Evolutionary conservation across 441 rosid genomes (phyloP), one percentile per base, ranked within the genome.

Genomic region (Pelargonium hybrid): DNA sequence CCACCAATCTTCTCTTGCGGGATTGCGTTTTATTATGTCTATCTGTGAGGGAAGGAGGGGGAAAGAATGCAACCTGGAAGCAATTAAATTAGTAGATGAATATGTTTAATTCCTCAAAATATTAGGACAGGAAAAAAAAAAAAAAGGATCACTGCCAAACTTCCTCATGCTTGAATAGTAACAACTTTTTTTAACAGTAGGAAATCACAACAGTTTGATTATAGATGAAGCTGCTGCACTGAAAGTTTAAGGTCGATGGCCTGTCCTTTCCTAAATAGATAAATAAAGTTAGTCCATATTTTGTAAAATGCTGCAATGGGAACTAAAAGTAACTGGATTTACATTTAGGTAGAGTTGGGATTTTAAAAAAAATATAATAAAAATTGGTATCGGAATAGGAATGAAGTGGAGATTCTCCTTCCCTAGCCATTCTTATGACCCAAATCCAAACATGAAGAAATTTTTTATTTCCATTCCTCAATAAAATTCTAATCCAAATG

Each of bases 1-100:
- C 98, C 97, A 94, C 99, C 98, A 94, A 84, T 94, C 97, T 77
- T 89, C 96, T 77, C 90, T 87, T 50, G 84, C 92, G 59, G 91
- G 86, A 82, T 87, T 90, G 68, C 97, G 87, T 72, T 92, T 90
- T 72, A 89, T 84, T 65, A 94, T 88, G 75, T 90, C 92, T 81
- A 85, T 86, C 80, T 89, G 97, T 26, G 91, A 88, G 52, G 91
- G 79, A 80, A 86, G 94, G 63, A 83, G 79, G 66, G 99, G 99
- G 82, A 92, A 94, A 76, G 97, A 86, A 77, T 85, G 82, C 62
- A 93, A 67, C 78, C 93, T 93, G 83, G 73, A 78, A 83, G 57
- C 66, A 71, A 65, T 59, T 45, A 69, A 17, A 57, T 57, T 21
- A 66, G 56, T 43, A 17, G 18, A 68, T 17, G 17, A 70, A 76